Percentiles rank a stretch among this genome's conserved stretches.
These are phyloP conservation scores for Dinochytrium kinnereticum DNA, from an alignment of 371 early-diverging fungal species.

Conservation along the genomic window DNA sequence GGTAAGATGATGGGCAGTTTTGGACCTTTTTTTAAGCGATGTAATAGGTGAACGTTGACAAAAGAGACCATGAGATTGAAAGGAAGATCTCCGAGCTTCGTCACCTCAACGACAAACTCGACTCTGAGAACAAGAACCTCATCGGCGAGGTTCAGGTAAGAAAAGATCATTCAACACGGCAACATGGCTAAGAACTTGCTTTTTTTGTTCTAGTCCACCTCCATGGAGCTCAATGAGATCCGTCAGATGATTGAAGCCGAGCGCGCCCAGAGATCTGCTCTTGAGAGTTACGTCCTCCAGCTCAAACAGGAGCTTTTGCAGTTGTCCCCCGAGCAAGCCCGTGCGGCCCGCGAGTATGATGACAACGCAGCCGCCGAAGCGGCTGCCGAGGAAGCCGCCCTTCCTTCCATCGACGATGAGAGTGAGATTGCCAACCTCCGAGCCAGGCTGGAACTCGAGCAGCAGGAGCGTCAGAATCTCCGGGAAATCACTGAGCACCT, in stretches of 20 bases:
- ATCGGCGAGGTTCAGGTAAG: slow-evolving; percentile 22
- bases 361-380: slow-evolving; percentile 23
- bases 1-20: neutral
- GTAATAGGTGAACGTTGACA: slow-evolving; percentile 2
- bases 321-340: slow-evolving; percentile 21
- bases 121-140: slow-evolving; percentile 33
- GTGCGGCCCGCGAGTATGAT: slow-evolving; percentile 13
- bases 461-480: slow-evolving; percentile 37
- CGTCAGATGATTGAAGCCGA: slow-evolving; percentile 38
- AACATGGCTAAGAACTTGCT: too few species aligned
- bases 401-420: slow-evolving; percentile 4
- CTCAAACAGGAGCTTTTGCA: slow-evolving; percentile 37
- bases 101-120: slow-evolving; percentile 33
- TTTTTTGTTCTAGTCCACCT: too few species aligned
- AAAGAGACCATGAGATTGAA: slow-evolving; percentile 21
- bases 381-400: slow-evolving; percentile 7
- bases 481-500: slow-evolving; percentile 31
- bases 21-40: neutral
- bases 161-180: too few species aligned
- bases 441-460: slow-evolving; percentile 31
- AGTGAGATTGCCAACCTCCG: slow-evolving; percentile 20
- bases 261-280: slow-evolving; percentile 33
- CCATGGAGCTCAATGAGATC: slow-evolving; percentile 32
- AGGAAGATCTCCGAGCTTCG: slow-evolving; percentile 26
- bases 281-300: slow-evolving; percentile 39